A percentile compares a stretch with the other conserved stretches of the same genome.
Conservation (phyloP, 331 rosid species). For the Telfairia occidentalis region DNA sequence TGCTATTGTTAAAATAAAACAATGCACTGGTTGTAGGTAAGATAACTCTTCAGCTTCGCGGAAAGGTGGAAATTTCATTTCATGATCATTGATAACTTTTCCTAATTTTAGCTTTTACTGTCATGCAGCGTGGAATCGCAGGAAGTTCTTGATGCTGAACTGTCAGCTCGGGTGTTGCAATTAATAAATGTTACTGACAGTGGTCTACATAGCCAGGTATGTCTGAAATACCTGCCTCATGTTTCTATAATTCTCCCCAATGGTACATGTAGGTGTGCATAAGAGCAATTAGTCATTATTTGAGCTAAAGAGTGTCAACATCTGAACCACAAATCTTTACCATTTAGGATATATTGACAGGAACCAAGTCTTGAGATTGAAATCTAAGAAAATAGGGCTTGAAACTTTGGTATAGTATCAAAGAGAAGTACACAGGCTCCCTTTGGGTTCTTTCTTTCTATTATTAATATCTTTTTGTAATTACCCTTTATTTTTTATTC, state of each 20-base stretch:
- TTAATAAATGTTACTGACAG: constrained; percentile 64
- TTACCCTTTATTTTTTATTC: not conserved
- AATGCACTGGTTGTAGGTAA: constrained; percentile 70
- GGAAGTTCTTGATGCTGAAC: constrained; percentile 81
- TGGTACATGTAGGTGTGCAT: not conserved
- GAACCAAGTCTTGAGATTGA: not conserved
- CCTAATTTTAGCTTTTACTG: not conserved
- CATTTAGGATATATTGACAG: not conserved
- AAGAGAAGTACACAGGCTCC: not conserved
- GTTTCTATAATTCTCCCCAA: not conserved
- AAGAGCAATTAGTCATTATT: not conserved
- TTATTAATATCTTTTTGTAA: not conserved
- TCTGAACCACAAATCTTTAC: not conserved
- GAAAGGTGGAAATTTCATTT: not conserved
- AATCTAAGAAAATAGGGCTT: not conserved
- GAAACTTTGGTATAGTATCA: not conserved
- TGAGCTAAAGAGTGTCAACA: not conserved
- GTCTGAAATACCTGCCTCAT: constrained; percentile 4
- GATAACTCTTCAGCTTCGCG: constrained; percentile 6
- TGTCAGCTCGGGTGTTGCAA: constrained; percentile 78
- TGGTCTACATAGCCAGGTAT: constrained; percentile 72
- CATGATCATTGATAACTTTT: not conserved
- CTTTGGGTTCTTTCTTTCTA: not conserved
- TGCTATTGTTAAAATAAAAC: constrained; percentile 69
- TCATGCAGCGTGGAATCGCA: constrained; percentile 65